Base-by-base conservation (phyloP, 306 rosid genomes). In the Cyamopsis tetragonoloba region DNA sequence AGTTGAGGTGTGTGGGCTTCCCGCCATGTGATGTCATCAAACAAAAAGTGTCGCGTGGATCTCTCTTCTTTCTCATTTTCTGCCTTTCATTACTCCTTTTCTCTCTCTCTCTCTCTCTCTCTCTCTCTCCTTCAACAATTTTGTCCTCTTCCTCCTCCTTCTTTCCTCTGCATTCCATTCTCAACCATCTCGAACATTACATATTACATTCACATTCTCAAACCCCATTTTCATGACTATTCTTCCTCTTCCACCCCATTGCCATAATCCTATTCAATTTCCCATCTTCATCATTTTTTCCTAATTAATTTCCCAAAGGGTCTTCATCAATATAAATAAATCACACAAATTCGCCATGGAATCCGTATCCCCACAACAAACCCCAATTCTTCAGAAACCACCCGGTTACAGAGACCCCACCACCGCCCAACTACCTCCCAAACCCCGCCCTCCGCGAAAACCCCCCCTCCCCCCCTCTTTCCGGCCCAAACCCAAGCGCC, bases 321-420 rank as follows among this genome's bases (percentile, higher is more conserved):
- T 6, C 51, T 1, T 24, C 7, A 13, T 8, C 7, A 10, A 17
- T 31, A 18, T 3, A n/a, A n/a, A 1, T 2, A 39, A 12, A 12
- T 38, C 17, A 23, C 27, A 38, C n/a, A 6, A 41, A 55, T 14
- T n/a, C 13, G 3, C 23, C 20, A 88, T 86, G 97, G 68, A 77
- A 5, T 69, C 71, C 24, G 43, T 63, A 48, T 63, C 85, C 0
- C 15, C 85, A 0, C 15, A 24, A 11, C 60, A 0, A 7, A 82
- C 73, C 18, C 91, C 87, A 1, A 51, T 42, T 0, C 86, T 92
- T 47, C 83, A 84, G 75, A 89, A 84, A 49, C 98, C 98, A 5
- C 98, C 98, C 2, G 93, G 91, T 2, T 84, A 75, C 50, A 72
- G 57, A 37, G 83, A 78, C 70, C 81, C 85, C 9, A 31, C n/a